Percentiles rank a stretch among this genome's conserved stretches.
Evolutionary conservation across 306 rosid genomes (phyloP).

Genomic region (Psophocarpus tetragonolobus): DNA sequence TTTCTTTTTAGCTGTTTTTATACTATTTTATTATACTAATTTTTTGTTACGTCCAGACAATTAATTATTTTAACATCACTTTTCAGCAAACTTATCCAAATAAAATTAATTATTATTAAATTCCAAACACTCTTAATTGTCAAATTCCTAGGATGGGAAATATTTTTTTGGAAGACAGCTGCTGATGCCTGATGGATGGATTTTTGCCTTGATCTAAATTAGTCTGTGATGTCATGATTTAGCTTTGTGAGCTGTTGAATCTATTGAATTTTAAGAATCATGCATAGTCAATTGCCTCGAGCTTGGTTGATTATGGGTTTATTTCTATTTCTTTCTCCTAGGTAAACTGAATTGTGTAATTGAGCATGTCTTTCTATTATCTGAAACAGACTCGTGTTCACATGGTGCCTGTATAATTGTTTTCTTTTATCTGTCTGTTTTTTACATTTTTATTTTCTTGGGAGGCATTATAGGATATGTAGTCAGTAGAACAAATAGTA

Average conservation of each 20-base stretch:
- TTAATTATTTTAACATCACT: too few relatives aligned
- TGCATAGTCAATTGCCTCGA: neutral
- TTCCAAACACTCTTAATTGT: neutral
- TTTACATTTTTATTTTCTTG: neutral
- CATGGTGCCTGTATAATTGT: neutral
- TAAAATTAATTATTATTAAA: too few relatives aligned
- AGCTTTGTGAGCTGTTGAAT: neutral
- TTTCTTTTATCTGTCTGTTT: neutral
- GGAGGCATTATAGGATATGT: neutral
- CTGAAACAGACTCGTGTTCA: neutral
- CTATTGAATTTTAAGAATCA: neutral
- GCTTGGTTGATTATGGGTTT: neutral
- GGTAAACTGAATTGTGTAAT: neutral
- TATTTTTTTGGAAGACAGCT: neutral
- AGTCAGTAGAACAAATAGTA: neutral
- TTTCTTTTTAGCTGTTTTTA: too few relatives aligned
- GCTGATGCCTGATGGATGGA: neutral
- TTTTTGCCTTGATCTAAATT: slow-evolving; percentile 8
- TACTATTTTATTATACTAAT: too few relatives aligned
- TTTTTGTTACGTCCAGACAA: too few relatives aligned
- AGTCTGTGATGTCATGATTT: neutral
- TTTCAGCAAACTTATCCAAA: too few relatives aligned
- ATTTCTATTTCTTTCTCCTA: neutral
- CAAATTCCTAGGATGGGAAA: neutral
- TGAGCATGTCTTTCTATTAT: neutral